A percentile compares a stretch with the other conserved stretches of the same genome.
phyloP scores from a whole-genome alignment of 2,329 filamentous ascomycete species.

The Rhytidhysteron rufulum region DNA sequence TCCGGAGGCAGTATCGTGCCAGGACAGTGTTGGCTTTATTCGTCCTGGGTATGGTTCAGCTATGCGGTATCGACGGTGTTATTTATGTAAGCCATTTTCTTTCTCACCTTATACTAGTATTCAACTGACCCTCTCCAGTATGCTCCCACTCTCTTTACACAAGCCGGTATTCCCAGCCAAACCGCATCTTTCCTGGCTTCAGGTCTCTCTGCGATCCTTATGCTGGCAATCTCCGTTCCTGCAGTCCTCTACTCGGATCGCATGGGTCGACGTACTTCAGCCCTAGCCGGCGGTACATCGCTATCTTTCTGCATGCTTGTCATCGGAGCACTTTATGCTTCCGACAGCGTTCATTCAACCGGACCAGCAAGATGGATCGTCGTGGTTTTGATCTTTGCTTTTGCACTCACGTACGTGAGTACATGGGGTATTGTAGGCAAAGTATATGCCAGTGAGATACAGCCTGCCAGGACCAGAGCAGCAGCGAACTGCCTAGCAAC shows the following conservation, averaged over 20 bases:
- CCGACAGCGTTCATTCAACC: conserved; percentile 35
- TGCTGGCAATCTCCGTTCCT: conserved; percentile 3
- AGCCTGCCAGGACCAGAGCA: conserved; percentile 52
- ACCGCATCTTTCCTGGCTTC: conserved; percentile 24
- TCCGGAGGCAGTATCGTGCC: conserved; percentile 36
- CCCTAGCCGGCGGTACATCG: conserved; percentile 48
- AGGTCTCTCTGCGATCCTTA: conserved; percentile 43
- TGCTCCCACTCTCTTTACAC: conserved; percentile 55
- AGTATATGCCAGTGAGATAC: conserved; percentile 56
- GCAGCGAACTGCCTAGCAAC: conserved; percentile 36
- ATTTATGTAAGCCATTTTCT: conserved; percentile 46
- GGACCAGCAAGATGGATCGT: conserved; percentile 47
- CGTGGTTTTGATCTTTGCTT: conserved; percentile 48
- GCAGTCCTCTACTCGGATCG: conserved; percentile 33
- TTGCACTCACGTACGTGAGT: conserved; percentile 42
- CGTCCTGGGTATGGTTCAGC: conserved; percentile 56
- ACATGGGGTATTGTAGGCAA: conserved; percentile 54
- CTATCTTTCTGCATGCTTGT: conserved; percentile 48
- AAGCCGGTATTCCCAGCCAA: conserved; percentile 49
- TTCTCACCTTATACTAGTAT: too few species aligned
- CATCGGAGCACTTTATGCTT: conserved; percentile 50
- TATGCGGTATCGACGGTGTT: conserved; percentile 59
- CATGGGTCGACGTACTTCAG: conserved; percentile 52
- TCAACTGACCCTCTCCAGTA: conserved; percentile 30
- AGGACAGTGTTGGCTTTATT: conserved; percentile 49